Evolutionary conservation across 768 basidiomycete genomes (phyloP).

Genomic region (Hericium coralloides): DNA sequence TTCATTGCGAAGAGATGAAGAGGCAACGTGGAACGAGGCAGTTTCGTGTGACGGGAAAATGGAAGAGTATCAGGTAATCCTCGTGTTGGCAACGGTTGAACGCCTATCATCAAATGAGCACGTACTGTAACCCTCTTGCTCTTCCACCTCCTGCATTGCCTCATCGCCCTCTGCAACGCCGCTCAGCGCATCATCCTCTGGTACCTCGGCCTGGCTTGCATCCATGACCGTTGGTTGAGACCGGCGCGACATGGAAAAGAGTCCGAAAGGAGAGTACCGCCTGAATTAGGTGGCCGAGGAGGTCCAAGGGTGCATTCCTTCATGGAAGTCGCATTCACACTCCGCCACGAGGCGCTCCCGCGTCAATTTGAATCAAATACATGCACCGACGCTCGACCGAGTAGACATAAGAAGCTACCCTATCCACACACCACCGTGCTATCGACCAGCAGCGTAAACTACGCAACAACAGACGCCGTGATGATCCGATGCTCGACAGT

Average conservation of each 20-base stretch:
- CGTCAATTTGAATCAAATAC: not conserved
- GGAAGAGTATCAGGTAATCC: constrained; percentile 11
- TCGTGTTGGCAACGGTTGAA: not conserved
- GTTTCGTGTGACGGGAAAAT: not conserved
- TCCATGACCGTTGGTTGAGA: constrained; percentile 26
- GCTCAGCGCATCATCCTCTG: constrained; percentile 56
- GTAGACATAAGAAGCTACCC: too few species aligned
- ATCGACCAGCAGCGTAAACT: too few species aligned
- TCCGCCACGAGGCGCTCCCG: constrained; percentile 6
- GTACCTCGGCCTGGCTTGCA: constrained; percentile 41
- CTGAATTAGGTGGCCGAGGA: not conserved
- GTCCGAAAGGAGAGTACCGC: not conserved
- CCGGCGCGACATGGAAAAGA: constrained; percentile 27
- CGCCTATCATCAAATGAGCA: constrained; percentile 15
- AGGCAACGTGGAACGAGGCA: not conserved
- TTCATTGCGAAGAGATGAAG: not conserved
- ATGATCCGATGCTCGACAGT: not conserved
- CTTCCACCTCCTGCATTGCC: constrained; percentile 63
- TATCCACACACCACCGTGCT: too few species aligned
- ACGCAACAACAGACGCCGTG: not conserved
- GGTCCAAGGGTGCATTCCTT: not conserved
- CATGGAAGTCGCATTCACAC: constrained; percentile 7
- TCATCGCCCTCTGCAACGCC: constrained; percentile 61
- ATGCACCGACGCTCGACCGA: too few species aligned
- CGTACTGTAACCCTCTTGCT: constrained; percentile 76